Evolutionary conservation across 192 early-diverging fungal genomes (phyloP), one percentile per base, ranked within the genome.

Genomic region (Dimargaris verticillata): DNA sequence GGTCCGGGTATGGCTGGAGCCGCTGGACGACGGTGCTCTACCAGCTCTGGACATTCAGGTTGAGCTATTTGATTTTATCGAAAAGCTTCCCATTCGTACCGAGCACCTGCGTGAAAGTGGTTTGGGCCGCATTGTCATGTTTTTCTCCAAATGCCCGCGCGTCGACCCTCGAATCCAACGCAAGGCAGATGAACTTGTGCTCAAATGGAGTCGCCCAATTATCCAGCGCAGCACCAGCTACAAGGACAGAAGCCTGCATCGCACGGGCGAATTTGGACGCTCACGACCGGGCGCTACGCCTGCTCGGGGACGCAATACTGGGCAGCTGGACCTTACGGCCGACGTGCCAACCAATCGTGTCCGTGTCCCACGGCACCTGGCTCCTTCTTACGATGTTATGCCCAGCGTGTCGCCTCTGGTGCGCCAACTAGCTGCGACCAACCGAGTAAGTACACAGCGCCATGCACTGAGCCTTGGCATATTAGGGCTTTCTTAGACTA

Each of bases 1-100:
- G 24, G 85, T 95, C 63, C 83, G 84, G 53, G 63, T 85, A 11
- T 95, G 93, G 92, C 73, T 95, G 33, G 93, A 95, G 65, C 93
- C 93, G 20, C 69, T 93, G 20, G 81, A 83, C 25, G 91, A 95
- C 64, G 86, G 87, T 28, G 86, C 88, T 15, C 71, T 95, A 66
- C 93, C 93, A 11, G 85, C 80, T 68, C 76, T 93, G 62, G 91
- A 95, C 62, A 85, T 95, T 59, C 91, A 93, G 65, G 78, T 72
- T 53, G 78, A 81, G 26, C 80, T 95, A 77, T 68, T 95, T 43
- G 75, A 78, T 17, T 69, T 83, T 18, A 66, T 95, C 43, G 70
- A 72, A 20, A 85, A 80, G 68, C 62, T 85, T 66, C 85, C 83
- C 12, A 81, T 90, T 61, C 78, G 74, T 20, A 82, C 80, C 28